These are phyloP conservation scores for Xylaria sp. DNA, from an alignment of 2,329 filamentous ascomycete species.

Conservation along the genomic window DNA sequence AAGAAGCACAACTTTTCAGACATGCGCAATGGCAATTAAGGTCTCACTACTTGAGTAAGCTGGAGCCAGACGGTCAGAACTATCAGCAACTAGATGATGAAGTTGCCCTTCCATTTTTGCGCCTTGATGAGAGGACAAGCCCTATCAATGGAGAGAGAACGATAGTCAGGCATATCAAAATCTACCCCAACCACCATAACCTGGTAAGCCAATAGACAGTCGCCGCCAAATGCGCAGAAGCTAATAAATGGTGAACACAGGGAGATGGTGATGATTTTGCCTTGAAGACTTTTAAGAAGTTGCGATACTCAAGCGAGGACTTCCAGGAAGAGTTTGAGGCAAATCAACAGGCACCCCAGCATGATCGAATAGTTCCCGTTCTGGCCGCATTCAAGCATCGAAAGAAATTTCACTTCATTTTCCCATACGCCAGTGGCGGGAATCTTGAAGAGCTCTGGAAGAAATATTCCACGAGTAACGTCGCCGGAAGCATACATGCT, in stretches of 20 bases:
- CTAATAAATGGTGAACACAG: neutral
- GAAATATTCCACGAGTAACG: neutral
- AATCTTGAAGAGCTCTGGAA: constrained; percentile 32
- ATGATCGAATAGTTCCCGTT: constrained; percentile 34
- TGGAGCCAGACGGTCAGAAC: neutral
- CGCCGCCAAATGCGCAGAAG: neutral
- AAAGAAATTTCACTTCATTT: constrained; percentile 30
- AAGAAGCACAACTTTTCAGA: constrained; percentile 24
- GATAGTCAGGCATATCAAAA: constrained; percentile 13
- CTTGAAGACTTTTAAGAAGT: constrained; percentile 27
- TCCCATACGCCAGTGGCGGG: constrained; percentile 31
- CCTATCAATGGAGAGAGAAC: constrained; percentile 1
- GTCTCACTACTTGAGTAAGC: constrained; percentile 19
- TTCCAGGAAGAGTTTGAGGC: constrained; percentile 23
- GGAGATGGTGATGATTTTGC: constrained; percentile 18
- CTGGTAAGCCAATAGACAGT: constrained; percentile 18
- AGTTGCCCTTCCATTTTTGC: constrained; percentile 25
- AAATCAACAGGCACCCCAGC: constrained; percentile 24
- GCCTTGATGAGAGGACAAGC: neutral
- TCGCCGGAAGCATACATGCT: neutral
- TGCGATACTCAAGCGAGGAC: neutral
- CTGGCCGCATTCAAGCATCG: constrained; percentile 34
- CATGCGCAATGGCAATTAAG: constrained; percentile 21
- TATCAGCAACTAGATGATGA: constrained; percentile 19
- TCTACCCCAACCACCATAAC: constrained; percentile 27